Evolutionary conservation across 805 yeast genomes (phyloP).

Genomic region (Huiozyma sinensis): DNA sequence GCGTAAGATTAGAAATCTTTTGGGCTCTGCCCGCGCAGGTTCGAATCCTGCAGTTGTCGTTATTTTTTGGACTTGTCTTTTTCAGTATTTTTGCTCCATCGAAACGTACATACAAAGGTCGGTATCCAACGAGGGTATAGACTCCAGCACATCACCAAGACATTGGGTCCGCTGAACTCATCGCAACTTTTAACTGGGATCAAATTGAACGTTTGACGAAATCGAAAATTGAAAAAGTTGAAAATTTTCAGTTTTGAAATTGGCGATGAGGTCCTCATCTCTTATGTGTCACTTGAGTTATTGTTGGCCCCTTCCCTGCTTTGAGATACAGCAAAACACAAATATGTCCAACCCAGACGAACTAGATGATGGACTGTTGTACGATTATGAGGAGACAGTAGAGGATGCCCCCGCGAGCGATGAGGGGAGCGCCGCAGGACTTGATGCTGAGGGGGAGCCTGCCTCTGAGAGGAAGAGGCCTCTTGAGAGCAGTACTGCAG

Average conservation of each 20-base stretch:
- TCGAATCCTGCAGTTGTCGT: conserved; percentile 57
- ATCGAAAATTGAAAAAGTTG: not conserved
- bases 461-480: conserved; percentile 7
- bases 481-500: conserved; percentile 8
- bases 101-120: not conserved
- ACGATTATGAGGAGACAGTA: conserved; percentile 34
- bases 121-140: no score
- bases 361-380: conserved; percentile 67
- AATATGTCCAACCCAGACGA: conserved; percentile 48
- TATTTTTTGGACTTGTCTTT: conserved; percentile 2
- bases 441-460: conserved; percentile 12
- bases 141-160: no score
- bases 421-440: conserved; percentile 13
- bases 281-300: not conserved
- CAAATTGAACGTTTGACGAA: no score
- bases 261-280: conserved; percentile 1
- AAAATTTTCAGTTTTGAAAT: not conserved
- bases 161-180: no score
- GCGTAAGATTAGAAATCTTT: conserved; percentile 53
- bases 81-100: not conserved
- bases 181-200: no score
- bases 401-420: conserved; percentile 25
- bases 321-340: not conserved
- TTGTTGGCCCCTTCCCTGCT: not conserved
- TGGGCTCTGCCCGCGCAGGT: conserved; percentile 54